Evolutionary conservation across 352 stramenopile genomes (phyloP).

Genomic region (Phytophthora fragariaefolia): DNA sequence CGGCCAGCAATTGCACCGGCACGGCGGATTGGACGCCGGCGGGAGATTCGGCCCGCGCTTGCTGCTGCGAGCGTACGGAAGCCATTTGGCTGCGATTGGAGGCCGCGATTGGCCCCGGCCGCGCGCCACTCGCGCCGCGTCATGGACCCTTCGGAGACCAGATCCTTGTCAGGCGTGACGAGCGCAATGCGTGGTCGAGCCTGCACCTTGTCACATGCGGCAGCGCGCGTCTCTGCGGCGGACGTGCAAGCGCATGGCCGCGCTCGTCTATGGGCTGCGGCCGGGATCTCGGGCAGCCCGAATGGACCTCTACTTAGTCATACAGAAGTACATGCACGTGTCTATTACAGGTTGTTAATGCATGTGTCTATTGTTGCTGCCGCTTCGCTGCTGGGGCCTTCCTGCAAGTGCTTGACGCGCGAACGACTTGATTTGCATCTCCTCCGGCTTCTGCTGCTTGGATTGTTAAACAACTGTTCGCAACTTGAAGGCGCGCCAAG

Average conservation of each 20-base stretch:
- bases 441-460: conserved; percentile 29
- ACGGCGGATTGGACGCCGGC: conserved; percentile 9
- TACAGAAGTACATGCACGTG: too few species aligned
- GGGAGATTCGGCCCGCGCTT: not conserved
- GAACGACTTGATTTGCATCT: too few species aligned
- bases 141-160: conserved; percentile 1
- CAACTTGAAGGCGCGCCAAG: conserved; percentile 31
- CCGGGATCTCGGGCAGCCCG: not conserved
- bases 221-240: conserved; percentile 24
- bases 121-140: conserved; percentile 4
- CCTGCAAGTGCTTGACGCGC: too few species aligned
- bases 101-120: conserved; percentile 6
- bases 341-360: too few species aligned
- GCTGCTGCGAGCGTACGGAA: conserved; percentile 10
- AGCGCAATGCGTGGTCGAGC: not conserved
- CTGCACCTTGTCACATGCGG: conserved; percentile 2
- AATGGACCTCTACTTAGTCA: not conserved
- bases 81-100: conserved; percentile 5
- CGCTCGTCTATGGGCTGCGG: conserved; percentile 12
- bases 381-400: too few species aligned
- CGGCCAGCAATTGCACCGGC: not conserved
- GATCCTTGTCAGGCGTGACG: not conserved
- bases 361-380: too few species aligned
- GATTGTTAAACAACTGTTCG: conserved; percentile 24
- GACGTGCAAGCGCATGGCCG: conserved; percentile 17